Percentiles rank a stretch among this genome's conserved stretches.
phyloP scores from a whole-genome alignment of 2,329 filamentous ascomycete genomes.

The Scedosporium aurantiacum region DNA sequence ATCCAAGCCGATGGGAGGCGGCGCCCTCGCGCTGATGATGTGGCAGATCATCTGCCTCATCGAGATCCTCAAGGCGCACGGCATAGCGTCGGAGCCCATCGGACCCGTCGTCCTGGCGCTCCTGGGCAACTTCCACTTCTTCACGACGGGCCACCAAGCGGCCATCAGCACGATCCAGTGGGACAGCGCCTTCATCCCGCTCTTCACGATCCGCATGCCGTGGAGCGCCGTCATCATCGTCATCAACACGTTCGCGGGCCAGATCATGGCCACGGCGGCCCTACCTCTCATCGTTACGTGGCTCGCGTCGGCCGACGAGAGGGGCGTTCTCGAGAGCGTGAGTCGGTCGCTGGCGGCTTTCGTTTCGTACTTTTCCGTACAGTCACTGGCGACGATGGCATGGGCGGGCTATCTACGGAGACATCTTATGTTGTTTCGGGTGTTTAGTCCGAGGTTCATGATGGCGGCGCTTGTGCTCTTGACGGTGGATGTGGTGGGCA shows the following conservation, averaged over 20 bases:
- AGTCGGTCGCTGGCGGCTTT: constrained; percentile 64
- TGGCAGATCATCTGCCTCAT: constrained; percentile 81
- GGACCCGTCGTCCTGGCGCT: constrained; percentile 76
- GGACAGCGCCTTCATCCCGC: constrained; percentile 87
- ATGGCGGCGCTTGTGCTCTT: constrained; percentile 60
- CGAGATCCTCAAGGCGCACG: constrained; percentile 51
- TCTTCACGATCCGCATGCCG: constrained; percentile 74
- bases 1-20: constrained; percentile 89
- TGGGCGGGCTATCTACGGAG: constrained; percentile 82
- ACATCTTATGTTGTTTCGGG: constrained; percentile 92
- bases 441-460: constrained; percentile 89
- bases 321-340: constrained; percentile 57
- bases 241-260: constrained; percentile 81
- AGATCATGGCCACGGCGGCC: constrained; percentile 69
- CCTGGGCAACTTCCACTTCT: constrained; percentile 90
- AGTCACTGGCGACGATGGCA: constrained; percentile 75
- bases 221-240: constrained; percentile 75
- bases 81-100: constrained; percentile 56
- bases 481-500: constrained; percentile 64
- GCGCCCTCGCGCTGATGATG: constrained; percentile 67
- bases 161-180: constrained; percentile 82
- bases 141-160: constrained; percentile 96
- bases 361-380: constrained; percentile 68
- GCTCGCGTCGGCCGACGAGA: constrained; percentile 73
- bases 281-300: constrained; percentile 77